Base-by-base conservation (phyloP, 495 filamentous ascomycete species). In the Articulospora tetracladia region DNA sequence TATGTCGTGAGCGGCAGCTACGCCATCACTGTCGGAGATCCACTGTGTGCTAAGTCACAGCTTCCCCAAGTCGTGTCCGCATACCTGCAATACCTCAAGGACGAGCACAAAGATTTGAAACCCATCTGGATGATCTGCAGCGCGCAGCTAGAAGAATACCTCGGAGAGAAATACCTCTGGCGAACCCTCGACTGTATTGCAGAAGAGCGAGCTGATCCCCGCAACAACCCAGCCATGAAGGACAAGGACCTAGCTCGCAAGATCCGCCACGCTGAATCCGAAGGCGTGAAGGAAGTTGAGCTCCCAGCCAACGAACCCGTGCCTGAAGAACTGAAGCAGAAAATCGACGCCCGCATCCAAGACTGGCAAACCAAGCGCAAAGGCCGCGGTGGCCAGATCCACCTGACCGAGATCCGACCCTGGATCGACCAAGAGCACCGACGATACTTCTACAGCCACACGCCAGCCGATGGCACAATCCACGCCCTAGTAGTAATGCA, bases 111-210 rank as follows among this genome's bases (percentile, higher is more conserved):
- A 64, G 53, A 54, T 6, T 81, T 89, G 46, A 90, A 90, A 53
- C 90, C 90, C 0, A 81, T 96, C 22, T 94, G 91, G 91, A 80
- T 94, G 22, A 80, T 96, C 3, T 86, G 84, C 46, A 87, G 87
- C 8, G 65, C 75, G 2, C 77, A 84, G 13, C 80, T 89, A 10
- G 89, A 94, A 69, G 84, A 86, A 39, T 83, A 91, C 1, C 82
- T 94, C 2, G 88, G 87, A 30, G 78, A 83, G 58, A 86, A 84
- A 64, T 81, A 92, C 11, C 87, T 88, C 69, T 96, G 91, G 91
- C 85, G 89, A 25, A 92, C 87, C 17, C 77, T 94, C 64, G 90
- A 87, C 54, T 91, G 89, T 63, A 87, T 88, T n/a, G 87, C 88
- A 19, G 90, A 96, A 69, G 88, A 94, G 71, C 88, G 90, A 15